Evolutionary conservation across 2,329 filamentous ascomycete genomes (phyloP), one percentile per base, ranked within the genome.

Genomic region (Teratosphaeria viscida): DNA sequence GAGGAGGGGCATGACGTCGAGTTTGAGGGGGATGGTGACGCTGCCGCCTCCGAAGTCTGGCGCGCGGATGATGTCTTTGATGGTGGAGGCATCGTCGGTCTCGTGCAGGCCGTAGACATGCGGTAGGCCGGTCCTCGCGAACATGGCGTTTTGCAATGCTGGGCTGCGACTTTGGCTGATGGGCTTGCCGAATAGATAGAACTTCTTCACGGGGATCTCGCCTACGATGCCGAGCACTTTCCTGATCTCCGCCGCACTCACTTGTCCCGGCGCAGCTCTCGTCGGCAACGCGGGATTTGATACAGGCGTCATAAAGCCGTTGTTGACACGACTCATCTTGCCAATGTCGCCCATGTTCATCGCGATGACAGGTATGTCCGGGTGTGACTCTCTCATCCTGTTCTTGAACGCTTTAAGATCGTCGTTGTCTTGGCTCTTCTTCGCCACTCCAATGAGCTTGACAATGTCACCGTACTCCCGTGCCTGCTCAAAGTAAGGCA

Each of bases 271-370:
- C 0, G 94, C 94, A 47, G 94, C 92, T 71, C 94, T 94, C 76
- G 92, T 90, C 0, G 92, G 91, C n/a, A 97, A 80, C 12, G 82
- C 82, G 1, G 90, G 89, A 72, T 97, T 94, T 2, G 90, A 91
- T 14, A 99, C 94, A 0, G 94, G 94, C 0, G 94, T 97, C 78
- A 99, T 85, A 78, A 97, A 97, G 34, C 83, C 81, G 74, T 99
- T 99, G 60, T 95, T 78, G 53, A 99, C 87, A 37, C 94, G 86
- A 69, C 90, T 96, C 52, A 96, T 81, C 76, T 96, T 94, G 55
- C 94, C 94, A 29, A 83, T 79, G 55, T 84, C 79, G 34, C 92
- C 92, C 92, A 99, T 97, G 75, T 99, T 99, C 71, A 99, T 88
- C 1, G 89, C 90, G 66, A 99, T 96, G 59, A 99, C 77, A 0